Conservation (phyloP, 2,329 filamentous ascomycete species). For the Aureobasidium pullulans region DNA sequence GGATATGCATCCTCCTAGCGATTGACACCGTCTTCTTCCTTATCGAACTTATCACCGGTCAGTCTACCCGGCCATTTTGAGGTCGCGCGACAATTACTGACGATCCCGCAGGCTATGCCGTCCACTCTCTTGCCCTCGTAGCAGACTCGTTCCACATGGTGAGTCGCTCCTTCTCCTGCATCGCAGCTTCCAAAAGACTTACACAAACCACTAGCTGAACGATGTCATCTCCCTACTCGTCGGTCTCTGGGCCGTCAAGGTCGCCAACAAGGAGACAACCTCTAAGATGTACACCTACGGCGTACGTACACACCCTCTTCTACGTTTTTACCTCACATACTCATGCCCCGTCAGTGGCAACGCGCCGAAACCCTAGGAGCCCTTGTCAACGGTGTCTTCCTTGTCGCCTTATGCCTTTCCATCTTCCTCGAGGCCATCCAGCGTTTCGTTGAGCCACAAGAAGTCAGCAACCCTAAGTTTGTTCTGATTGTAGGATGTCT, state of each 20-base stretch:
- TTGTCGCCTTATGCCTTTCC: slow-evolving; percentile 90
- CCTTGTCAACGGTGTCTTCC: slow-evolving; percentile 93
- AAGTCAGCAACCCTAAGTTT: slow-evolving; percentile 75
- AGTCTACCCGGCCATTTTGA: neutral
- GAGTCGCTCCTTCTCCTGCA: slow-evolving; percentile 23
- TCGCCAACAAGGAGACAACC: slow-evolving; percentile 68
- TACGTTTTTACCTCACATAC: neutral
- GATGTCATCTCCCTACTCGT: slow-evolving; percentile 93
- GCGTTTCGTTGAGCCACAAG: slow-evolving; percentile 83
- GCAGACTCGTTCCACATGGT: slow-evolving; percentile 99
- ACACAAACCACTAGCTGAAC: slow-evolving; percentile 57
- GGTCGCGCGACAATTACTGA: neutral
- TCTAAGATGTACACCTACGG: slow-evolving; percentile 95
- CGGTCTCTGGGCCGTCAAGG: slow-evolving; percentile 89
- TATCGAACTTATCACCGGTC: slow-evolving; percentile 73
- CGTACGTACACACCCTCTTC: slow-evolving; percentile 43
- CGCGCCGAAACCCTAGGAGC: slow-evolving; percentile 94
- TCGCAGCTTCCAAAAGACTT: neutral
- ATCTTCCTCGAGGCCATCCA: slow-evolving; percentile 94
- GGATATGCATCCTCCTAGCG: slow-evolving; percentile 85
- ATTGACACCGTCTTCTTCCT: slow-evolving; percentile 90
- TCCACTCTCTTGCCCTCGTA: slow-evolving; percentile 85
- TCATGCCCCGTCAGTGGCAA: slow-evolving; percentile 61
- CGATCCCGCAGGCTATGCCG: slow-evolving; percentile 48
- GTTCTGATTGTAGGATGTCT: slow-evolving; percentile 84